A percentile compares a stretch with the other conserved stretches of the same genome.
Conservation (phyloP, 768 basidiomycete species). For the Neoboletus subvelutipes region DNA sequence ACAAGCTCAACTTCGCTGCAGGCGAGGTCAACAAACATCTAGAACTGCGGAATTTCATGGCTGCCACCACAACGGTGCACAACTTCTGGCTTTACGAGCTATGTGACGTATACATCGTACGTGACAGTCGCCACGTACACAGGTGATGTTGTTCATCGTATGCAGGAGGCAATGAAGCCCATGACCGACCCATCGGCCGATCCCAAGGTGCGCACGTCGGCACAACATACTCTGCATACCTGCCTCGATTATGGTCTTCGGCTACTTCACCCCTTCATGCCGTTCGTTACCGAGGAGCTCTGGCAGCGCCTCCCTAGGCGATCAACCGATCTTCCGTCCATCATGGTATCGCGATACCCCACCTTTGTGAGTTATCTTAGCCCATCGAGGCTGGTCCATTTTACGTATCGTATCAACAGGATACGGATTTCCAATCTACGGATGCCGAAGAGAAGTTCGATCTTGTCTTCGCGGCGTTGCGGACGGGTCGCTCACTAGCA, state of each 20-base stretch:
- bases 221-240: slow-evolving; percentile 94
- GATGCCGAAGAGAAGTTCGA: slow-evolving; percentile 86
- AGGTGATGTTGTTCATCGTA: background rate
- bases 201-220: slow-evolving; percentile 63
- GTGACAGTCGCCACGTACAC: slow-evolving; percentile 28
- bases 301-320: slow-evolving; percentile 95
- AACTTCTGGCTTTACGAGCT: slow-evolving; percentile 98
- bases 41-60: slow-evolving; percentile 87
- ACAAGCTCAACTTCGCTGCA: slow-evolving; percentile 86
- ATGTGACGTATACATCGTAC: slow-evolving; percentile 97
- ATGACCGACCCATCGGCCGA: slow-evolving; percentile 84
- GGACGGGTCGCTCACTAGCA: slow-evolving; percentile 46
- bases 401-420: slow-evolving; percentile 39
- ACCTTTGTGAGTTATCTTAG: slow-evolving; percentile 53
- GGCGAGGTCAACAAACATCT: slow-evolving; percentile 74
- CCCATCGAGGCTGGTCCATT: background rate
- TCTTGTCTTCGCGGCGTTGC: slow-evolving; percentile 76
- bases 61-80: slow-evolving; percentile 79
- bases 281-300: slow-evolving; percentile 96
- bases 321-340: slow-evolving; percentile 76
- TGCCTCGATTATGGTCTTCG: slow-evolving; percentile 90
- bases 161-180: slow-evolving; percentile 96
- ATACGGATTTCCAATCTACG: slow-evolving; percentile 56
- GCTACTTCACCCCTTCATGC: slow-evolving; percentile 97
- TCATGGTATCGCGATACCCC: slow-evolving; percentile 89